Evolutionary conservation across 2,329 filamentous ascomycete species (phyloP).

Genomic region (Arthrobotrys musiformis): DNA sequence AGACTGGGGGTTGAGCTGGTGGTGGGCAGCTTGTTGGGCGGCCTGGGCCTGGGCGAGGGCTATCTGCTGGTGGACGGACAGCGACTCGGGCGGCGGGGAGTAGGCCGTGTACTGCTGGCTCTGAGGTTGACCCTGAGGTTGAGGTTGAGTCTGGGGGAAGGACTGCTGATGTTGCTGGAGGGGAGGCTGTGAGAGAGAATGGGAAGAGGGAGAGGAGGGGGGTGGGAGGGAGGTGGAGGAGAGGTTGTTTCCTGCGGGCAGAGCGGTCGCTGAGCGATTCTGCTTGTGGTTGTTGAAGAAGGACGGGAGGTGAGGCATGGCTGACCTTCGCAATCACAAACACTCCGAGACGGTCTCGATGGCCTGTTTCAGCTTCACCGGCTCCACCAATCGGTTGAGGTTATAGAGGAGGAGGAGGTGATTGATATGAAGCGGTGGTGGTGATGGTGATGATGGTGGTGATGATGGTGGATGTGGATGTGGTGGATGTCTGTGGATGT

Average conservation of each 20-base stretch:
- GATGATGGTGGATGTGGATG: no score
- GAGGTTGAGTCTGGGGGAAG: neutral
- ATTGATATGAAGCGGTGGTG: no score
- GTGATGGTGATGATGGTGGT: no score
- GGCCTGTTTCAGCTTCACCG: no score
- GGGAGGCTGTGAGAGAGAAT: neutral
- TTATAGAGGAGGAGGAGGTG: no score
- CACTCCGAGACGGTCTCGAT: no score
- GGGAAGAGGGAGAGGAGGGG: neutral
- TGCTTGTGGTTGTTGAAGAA: slow-evolving; percentile 53
- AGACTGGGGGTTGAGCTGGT: slow-evolving; percentile 50
- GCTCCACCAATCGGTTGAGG: no score
- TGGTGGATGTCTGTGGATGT: no score
- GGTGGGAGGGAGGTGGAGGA: slow-evolving; percentile 46
- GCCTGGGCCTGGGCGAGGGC: slow-evolving; percentile 31
- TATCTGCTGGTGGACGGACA: slow-evolving; percentile 31
- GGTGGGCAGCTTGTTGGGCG: slow-evolving; percentile 58
- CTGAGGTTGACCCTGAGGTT: neutral
- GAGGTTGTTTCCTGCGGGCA: slow-evolving; percentile 47
- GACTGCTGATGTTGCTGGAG: slow-evolving; percentile 12
- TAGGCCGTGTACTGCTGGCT: slow-evolving; percentile 36
- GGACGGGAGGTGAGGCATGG: slow-evolving; percentile 48
- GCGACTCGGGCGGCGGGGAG: slow-evolving; percentile 30
- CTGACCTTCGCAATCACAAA: neutral
- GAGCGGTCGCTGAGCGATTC: slow-evolving; percentile 50